These are phyloP conservation scores for Plasmodium vinckei DNA, from an alignment of 169 alveolate genomes.

Conservation along the genomic window DNA sequence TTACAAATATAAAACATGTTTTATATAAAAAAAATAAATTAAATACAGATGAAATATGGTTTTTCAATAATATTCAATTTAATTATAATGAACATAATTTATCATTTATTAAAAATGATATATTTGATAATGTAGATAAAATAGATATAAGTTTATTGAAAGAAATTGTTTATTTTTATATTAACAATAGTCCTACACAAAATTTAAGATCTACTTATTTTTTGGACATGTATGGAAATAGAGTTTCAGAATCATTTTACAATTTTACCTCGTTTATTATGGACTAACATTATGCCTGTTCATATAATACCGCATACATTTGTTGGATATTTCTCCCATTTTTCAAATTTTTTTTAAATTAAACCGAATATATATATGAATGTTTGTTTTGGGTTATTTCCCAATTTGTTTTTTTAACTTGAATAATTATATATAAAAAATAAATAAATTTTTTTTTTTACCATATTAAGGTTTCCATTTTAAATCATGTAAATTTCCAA, in stretches of 20 bases:
- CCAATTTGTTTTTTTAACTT: not conserved
- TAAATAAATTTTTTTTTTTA: not conserved
- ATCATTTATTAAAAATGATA: not conserved
- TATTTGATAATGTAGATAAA: conserved; percentile 29
- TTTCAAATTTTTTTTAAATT: not conserved
- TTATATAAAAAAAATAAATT: conserved; percentile 19
- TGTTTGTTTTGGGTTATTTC: not conserved
- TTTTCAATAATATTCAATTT: conserved; percentile 20
- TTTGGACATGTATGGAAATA: conserved; percentile 34
- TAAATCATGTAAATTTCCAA: conserved; percentile 78
- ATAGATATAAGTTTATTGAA: conserved; percentile 11
- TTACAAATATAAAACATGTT: conserved; percentile 13
- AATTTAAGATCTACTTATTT: conserved; percentile 61
- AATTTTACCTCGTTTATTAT: conserved; percentile 14
- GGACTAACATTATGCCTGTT: not conserved
- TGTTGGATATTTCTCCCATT: not conserved
- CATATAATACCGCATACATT: not conserved
- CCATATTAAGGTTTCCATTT: conserved; percentile 56
- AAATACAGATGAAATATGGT: conserved; percentile 18
- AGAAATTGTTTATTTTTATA: conserved; percentile 15
- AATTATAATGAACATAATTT: not conserved
- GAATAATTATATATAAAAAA: not conserved
- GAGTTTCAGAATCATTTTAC: conserved; percentile 15
- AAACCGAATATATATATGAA: not conserved
- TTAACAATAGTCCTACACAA: not conserved